Base-by-base conservation (phyloP, 2,329 filamentous ascomycete genomes). In the Colletotrichum sp. region DNA sequence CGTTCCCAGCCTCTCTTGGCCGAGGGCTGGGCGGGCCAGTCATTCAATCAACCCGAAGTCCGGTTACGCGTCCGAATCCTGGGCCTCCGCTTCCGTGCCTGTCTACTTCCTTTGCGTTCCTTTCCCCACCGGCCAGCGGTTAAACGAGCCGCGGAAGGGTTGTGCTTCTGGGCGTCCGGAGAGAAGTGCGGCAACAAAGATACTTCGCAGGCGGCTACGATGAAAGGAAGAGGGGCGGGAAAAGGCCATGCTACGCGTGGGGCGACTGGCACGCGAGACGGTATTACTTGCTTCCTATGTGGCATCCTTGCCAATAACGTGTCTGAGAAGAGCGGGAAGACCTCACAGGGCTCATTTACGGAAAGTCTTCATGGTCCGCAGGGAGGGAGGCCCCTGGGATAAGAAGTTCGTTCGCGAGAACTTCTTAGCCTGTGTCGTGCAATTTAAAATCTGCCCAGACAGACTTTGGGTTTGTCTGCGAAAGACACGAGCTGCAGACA, bases 61-160 rank as follows among this genome's bases (percentile, higher is more conserved):
- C 66, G 64, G 66, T 69, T 69, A 69, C 66, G 66, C 66, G 66
- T 69, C 66, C 66, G 48, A 67, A 67, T 67, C 43, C 48, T 67
- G 48, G 48, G 65, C 65, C 26, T 52, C 32, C 24, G n/a, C 15
- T 64, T 26, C 28, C 65, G 21, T 38, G 15, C 65, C n/a, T 34
- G 30, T 56, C 13, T 36, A 18, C 30, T 28, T 24, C 13, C 30
- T 21, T 26, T 52, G 65, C 38, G 21, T 26, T 60, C 16, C 24
- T 21, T 24, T 43, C 55, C 55, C 66, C 66, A 32, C 66, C 12
- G 16, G 55, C n/a, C 66, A 30, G 34, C 55, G 24, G 43, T 21
- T 34, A 28, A 30, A 28, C 64, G 9, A 5, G 36, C 24, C 55
- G 66, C 55, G 66, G 34, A 32, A 26, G 15, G 36, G n/a, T 24